Evolutionary conservation across 257 asterid genomes (phyloP).

Genomic region (Solanum phureja): DNA sequence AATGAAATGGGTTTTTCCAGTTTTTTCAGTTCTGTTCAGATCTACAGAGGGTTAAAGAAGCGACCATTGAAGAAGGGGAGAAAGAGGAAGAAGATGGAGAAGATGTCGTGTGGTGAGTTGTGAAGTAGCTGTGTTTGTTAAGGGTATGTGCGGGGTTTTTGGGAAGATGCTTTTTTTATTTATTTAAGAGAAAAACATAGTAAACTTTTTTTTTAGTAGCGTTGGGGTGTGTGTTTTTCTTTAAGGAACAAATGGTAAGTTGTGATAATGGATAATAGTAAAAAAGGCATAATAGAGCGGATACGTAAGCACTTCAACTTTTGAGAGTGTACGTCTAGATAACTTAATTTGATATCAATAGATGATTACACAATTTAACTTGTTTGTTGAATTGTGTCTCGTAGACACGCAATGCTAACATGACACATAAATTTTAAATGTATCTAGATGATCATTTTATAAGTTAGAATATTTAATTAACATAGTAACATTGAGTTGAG

Average conservation of each 20-base stretch:
- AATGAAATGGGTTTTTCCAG: neutral
- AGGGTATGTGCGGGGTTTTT: neutral
- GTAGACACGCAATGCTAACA: accelerated
- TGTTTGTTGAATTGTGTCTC: neutral
- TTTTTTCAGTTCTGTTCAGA: constrained; percentile 29
- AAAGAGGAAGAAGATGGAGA: constrained; percentile 9
- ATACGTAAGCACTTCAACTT: neutral
- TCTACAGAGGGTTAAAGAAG: constrained; percentile 11
- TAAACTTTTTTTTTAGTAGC: neutral
- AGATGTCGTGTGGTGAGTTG: constrained; percentile 5
- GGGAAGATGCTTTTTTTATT: neutral
- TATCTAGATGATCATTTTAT: too few relatives aligned
- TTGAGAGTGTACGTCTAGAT: neutral
- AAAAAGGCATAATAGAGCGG: neutral
- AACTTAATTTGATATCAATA: accelerated
- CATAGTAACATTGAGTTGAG: neutral
- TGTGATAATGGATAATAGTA: neutral
- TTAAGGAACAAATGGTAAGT: neutral
- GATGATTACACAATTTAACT: neutral
- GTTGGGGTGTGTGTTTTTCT: neutral
- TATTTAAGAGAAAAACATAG: neutral
- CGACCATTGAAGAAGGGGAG: neutral
- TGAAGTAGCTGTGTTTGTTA: constrained; percentile 2
- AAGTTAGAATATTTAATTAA: too few relatives aligned
- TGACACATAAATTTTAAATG: too few relatives aligned